These are phyloP conservation scores for Macrophomina phaseolina DNA, from an alignment of 2,329 filamentous ascomycete species.

Conservation along the genomic window DNA sequence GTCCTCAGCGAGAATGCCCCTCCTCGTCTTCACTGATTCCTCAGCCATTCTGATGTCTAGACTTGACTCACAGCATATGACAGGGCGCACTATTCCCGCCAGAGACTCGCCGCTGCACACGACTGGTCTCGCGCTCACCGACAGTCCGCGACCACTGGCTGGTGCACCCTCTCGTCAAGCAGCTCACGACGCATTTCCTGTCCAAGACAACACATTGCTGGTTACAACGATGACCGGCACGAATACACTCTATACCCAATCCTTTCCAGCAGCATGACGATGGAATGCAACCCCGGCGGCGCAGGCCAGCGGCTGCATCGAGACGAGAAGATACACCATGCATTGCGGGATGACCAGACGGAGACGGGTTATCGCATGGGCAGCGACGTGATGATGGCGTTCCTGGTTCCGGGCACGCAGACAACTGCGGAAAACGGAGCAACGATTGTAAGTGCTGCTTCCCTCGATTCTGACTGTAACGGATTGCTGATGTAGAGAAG, in stretches of 20 bases:
- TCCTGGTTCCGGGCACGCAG: constrained; percentile 28
- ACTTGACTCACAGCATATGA: neutral
- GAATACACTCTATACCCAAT: constrained; percentile 22
- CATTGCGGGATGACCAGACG: constrained; percentile 42
- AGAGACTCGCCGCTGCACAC: constrained; percentile 33
- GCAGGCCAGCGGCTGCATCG: constrained; percentile 48
- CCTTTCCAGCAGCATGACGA: constrained; percentile 2
- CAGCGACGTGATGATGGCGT: constrained; percentile 30
- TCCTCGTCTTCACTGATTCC: no score
- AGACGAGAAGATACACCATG: constrained; percentile 42
- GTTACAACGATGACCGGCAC: constrained; percentile 22
- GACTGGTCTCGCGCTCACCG: constrained; percentile 30
- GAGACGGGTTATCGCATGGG: constrained; percentile 32
- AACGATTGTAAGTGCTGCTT: constrained; percentile 35
- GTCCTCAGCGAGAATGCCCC: no score
- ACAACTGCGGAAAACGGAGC: constrained; percentile 51
- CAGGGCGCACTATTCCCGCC: constrained; percentile 32
- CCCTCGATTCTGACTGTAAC: neutral
- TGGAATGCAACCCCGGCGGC: constrained; percentile 47
- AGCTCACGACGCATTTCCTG: constrained; percentile 14
- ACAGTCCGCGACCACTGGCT: constrained; percentile 32
- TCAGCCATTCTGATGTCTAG: no score
- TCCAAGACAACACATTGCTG: constrained; percentile 15
- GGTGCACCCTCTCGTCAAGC: constrained; percentile 29
- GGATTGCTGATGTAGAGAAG: neutral